A percentile compares a stretch with the other conserved stretches of the same genome.
phyloP scores from a whole-genome alignment of 257 asterid species.

The Scutellaria baicalensis region DNA sequence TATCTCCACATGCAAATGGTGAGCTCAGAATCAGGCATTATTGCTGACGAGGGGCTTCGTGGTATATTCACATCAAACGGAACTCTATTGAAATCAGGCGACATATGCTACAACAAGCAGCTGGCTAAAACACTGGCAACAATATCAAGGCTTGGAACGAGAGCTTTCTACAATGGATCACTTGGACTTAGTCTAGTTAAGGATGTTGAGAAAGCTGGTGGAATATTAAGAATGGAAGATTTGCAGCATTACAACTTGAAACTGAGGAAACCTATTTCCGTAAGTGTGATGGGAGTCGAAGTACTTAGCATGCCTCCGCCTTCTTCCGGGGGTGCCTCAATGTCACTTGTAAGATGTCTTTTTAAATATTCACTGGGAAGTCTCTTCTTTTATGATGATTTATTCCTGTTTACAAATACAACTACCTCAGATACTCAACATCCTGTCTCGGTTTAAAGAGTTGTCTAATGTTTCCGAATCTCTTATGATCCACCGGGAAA shows the following conservation, averaged over 20 bases:
- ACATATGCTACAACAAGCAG: slow-evolving; percentile 37
- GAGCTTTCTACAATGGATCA: slow-evolving; percentile 47
- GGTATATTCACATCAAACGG: slow-evolving; percentile 43
- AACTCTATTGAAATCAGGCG: slow-evolving; percentile 38
- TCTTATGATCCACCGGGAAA: slow-evolving; percentile 45
- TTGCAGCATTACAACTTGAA: slow-evolving; percentile 40
- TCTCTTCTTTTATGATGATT: neutral
- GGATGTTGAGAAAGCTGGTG: slow-evolving; percentile 48
- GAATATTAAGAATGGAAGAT: slow-evolving; percentile 50
- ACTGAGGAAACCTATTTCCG: slow-evolving; percentile 33
- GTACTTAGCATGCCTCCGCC: slow-evolving; percentile 68
- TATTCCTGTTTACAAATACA: neutral
- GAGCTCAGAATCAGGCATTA: slow-evolving; percentile 28
- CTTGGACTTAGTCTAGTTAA: slow-evolving; percentile 37
- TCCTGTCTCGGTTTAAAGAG: slow-evolving; percentile 41
- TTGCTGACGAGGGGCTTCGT: slow-evolving; percentile 47
- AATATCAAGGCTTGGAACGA: slow-evolving; percentile 27
- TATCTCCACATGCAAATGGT: slow-evolving; percentile 51
- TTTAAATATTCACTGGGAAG: neutral
- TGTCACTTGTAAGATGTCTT: slow-evolving; percentile 36
- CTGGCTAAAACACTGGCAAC: slow-evolving; percentile 32
- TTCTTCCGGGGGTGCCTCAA: slow-evolving; percentile 58
- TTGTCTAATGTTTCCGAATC: slow-evolving; percentile 22
- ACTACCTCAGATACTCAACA: slow-evolving; percentile 43
- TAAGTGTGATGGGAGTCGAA: slow-evolving; percentile 37